Evolutionary conservation across 1,284 basidiomycete genomes (phyloP), one percentile per base, ranked within the genome.

Genomic region (Cryptococcus sp.): DNA sequence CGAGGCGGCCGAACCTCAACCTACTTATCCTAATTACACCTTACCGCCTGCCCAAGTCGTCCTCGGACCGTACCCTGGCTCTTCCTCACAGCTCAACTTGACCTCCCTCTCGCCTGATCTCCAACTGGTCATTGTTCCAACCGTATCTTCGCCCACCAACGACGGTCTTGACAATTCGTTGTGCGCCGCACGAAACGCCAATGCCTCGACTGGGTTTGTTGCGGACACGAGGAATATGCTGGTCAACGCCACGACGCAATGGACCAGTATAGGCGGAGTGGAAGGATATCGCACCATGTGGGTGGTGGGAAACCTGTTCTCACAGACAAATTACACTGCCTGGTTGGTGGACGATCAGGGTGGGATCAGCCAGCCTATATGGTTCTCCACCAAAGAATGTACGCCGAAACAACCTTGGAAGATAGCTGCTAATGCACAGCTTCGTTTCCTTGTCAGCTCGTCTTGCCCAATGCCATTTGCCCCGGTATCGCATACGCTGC

Each of bases 1-100:
- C 12, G 24, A 59, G 67, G 4, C 57, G 62, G 12, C 59, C 46
- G 25, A 65, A 2, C 45, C 56, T 1, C 64, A 75, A 43, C 85
- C 85, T 0, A 71, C 72, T 11, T 92, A 81, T 62, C 88, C 88
- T 7, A 89, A 90, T 62, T 92, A 88, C 67, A 85, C 84, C 1
- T 78, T 92, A 0, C 82, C 84, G 1, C 57, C 74, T 0, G 80
- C 82, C 0, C 80, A 83, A 57, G 60, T 79, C 12, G 71, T 79
- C 0, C 59, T 75, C n/a, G 78, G 80, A 0, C 43, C 71, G 1
- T 63, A 49, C 4, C 56, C 52, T 34, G 18, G 77, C 0, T 62
- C 74, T 3, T 57, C 67, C 1, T 45, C 56, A 5, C 53, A 74
- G 0, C 74, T 76, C 1, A 80, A 84, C 59, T 76, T 77, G 51